Percentiles rank a stretch among this genome's conserved stretches.
Conservation (phyloP, 2,329 filamentous ascomycete species). For the Cercospora sojina region DNA sequence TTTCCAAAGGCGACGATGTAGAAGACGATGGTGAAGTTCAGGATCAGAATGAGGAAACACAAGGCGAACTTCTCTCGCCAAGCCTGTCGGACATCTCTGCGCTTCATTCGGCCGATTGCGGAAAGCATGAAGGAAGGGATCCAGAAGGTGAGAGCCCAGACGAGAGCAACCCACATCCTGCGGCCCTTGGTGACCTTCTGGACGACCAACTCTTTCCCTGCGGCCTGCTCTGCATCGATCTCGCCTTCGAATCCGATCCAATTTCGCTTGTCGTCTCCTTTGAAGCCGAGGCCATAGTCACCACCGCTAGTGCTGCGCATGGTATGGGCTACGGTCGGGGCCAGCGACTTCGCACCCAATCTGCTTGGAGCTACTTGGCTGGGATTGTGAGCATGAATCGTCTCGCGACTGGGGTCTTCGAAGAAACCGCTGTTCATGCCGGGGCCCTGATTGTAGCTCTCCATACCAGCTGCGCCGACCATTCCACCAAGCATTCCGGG, state of each 20-base stretch:
- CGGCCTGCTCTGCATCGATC: slow-evolving; percentile 74
- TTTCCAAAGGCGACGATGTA: slow-evolving; percentile 86
- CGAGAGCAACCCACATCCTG: slow-evolving; percentile 74
- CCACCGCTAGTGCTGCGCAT: slow-evolving; percentile 54
- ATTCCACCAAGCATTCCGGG: slow-evolving; percentile 50
- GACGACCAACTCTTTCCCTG: slow-evolving; percentile 73
- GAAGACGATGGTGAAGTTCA: slow-evolving; percentile 83
- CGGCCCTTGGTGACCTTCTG: slow-evolving; percentile 63
- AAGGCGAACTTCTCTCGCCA: slow-evolving; percentile 95
- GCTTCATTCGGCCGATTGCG: slow-evolving; percentile 90
- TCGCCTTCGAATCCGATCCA: slow-evolving; percentile 70
- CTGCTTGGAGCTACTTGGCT: slow-evolving; percentile 49
- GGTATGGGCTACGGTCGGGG: slow-evolving; percentile 62
- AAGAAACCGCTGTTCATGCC: slow-evolving; percentile 42
- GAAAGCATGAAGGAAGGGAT: slow-evolving; percentile 82
- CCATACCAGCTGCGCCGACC: slow-evolving; percentile 60
- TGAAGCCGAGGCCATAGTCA: slow-evolving; percentile 84
- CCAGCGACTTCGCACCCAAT: slow-evolving; percentile 44
- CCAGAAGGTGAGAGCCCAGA: slow-evolving; percentile 90
- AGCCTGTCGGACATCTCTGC: slow-evolving; percentile 92
- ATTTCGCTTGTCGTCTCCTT: slow-evolving; percentile 75
- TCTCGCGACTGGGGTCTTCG: slow-evolving; percentile 63
- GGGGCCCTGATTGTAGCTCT: slow-evolving; percentile 64
- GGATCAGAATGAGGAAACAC: slow-evolving; percentile 72
- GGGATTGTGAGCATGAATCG: slow-evolving; percentile 58